phyloP scores from a whole-genome alignment of 2,329 filamentous ascomycete genomes.

The Colletotrichum cuscutae region DNA sequence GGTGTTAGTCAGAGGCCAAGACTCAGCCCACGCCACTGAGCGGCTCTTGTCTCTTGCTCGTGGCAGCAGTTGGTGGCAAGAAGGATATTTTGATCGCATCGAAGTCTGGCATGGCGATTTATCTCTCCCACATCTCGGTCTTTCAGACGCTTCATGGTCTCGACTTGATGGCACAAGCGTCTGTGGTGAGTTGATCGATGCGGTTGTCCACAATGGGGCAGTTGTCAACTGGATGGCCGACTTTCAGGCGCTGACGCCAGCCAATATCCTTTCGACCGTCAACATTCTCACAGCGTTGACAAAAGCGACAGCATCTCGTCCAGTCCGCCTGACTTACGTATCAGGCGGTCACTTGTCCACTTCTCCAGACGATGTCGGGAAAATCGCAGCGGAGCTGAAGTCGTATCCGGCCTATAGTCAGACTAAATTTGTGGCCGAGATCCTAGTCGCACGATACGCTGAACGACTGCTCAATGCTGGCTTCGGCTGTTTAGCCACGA shows the following conservation, averaged over 20 bases:
- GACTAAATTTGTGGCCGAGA: conserved; percentile 39
- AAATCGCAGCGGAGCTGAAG: conserved; percentile 8
- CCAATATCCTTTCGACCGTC: conserved; percentile 22
- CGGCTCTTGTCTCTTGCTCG: conserved; percentile 28
- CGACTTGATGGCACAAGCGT: conserved; percentile 11
- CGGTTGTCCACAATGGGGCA: conserved; percentile 26
- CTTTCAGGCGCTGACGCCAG: conserved; percentile 7
- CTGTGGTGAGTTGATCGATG: conserved; percentile 1
- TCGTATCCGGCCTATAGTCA: conserved; percentile 35
- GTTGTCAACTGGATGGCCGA: conserved; percentile 32
- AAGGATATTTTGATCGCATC: not conserved
- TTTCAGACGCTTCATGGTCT: conserved; percentile 4
- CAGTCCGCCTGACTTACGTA: conserved; percentile 15
- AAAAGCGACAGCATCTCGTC: not conserved
- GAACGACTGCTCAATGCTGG: not conserved
- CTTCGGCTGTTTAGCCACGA: conserved; percentile 7
- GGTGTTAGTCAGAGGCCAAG: conserved; percentile 28
- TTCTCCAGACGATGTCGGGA: not conserved
- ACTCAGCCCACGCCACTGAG: conserved; percentile 17
- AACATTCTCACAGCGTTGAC: conserved; percentile 10
- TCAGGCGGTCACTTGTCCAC: conserved; percentile 28
- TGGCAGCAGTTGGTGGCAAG: conserved; percentile 36
- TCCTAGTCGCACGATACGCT: conserved; percentile 27
- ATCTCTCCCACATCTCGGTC: conserved; percentile 4
- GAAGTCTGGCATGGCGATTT: conserved; percentile 32